Conservation (phyloP, 139 green algal genomes). For the Coelastrella sp. region DNA sequence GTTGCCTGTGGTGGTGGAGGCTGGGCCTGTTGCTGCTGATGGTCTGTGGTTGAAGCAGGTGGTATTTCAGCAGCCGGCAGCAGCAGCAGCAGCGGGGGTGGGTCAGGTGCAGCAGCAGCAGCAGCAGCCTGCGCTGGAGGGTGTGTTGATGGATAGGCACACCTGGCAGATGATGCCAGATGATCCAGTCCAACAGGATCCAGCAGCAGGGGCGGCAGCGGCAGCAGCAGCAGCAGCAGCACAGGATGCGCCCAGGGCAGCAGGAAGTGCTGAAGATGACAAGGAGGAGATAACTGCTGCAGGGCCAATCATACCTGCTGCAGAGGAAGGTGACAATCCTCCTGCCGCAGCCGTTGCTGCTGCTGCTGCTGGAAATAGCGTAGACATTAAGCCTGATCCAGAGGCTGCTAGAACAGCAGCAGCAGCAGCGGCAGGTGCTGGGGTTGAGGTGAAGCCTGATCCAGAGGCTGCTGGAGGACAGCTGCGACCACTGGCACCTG, state of each 20-base stretch:
- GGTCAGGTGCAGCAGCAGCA: background rate
- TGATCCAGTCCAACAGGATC: background rate
- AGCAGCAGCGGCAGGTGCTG: background rate
- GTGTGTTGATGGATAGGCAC: background rate
- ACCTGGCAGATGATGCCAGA: background rate
- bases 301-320: too few species aligned
- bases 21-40: constrained; percentile 13
- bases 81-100: background rate
- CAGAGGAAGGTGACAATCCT: too few species aligned
- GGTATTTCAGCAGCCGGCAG: background rate
- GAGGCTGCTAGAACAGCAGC: background rate
- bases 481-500: too few species aligned
- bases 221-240: background rate
- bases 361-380: too few species aligned
- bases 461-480: background rate
- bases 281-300: background rate
- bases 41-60: background rate
- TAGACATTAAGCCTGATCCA: background rate
- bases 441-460: background rate
- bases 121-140: background rate
- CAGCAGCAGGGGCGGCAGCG: constrained; percentile 6
- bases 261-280: background rate
- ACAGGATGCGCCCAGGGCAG: background rate
- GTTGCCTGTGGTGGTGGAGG: background rate
- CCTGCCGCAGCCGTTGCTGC: too few species aligned